Evolutionary conservation across 78 protist species (phyloP).

Genomic region (Dictyostelium citrinum): DNA sequence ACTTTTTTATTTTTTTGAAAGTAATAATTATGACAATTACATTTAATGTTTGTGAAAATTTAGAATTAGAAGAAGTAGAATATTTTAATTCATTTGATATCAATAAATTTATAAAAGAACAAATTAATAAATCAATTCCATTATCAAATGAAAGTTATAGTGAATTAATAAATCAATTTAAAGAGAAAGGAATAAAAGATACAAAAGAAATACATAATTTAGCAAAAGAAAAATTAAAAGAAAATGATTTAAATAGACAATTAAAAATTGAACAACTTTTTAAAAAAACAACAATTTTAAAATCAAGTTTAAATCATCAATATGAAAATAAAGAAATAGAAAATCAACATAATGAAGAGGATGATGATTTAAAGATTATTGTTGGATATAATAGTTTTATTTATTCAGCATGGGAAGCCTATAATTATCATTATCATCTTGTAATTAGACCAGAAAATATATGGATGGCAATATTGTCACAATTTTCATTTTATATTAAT

Average conservation of each 20-base stretch:
- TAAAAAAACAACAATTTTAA: not conserved
- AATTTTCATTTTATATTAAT: conserved; percentile 14
- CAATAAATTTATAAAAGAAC: not conserved
- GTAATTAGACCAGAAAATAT: conserved; percentile 20
- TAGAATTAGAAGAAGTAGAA: not conserved
- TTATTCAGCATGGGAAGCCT: not conserved
- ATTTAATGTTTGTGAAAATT: not conserved
- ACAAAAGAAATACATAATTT: not conserved
- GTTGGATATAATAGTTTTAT: conserved; percentile 1
- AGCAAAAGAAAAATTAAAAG: not conserved
- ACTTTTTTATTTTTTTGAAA: not conserved
- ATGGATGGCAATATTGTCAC: conserved; percentile 61
- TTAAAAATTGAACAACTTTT: not conserved
- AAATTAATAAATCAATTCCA: not conserved
- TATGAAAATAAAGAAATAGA: not conserved
- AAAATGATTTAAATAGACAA: not conserved
- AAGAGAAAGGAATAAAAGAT: not conserved
- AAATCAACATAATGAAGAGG: too few relatives aligned
- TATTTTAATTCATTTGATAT: not conserved
- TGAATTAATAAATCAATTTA: not conserved
- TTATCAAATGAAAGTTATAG: not conserved
- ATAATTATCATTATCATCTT: conserved; percentile 26
- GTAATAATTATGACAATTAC: not conserved
- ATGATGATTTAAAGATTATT: not conserved
- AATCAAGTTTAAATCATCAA: not conserved